Percentiles rank a stretch among this genome's conserved stretches.
Evolutionary conservation across 2,329 filamentous ascomycete species (phyloP).

Genomic region (Endothia cerciana): DNA sequence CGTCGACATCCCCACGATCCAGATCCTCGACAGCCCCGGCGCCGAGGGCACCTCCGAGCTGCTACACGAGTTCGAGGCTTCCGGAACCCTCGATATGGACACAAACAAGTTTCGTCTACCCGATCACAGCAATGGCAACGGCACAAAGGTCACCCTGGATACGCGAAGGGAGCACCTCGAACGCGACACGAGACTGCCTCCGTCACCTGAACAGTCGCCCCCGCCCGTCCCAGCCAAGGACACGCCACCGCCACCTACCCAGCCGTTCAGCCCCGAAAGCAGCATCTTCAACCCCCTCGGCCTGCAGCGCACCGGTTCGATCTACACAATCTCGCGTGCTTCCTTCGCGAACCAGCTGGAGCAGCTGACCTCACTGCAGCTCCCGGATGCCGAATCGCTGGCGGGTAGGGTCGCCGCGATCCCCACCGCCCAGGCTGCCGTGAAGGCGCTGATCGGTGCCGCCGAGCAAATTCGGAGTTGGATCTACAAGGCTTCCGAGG

Average conservation of each 20-base stretch:
- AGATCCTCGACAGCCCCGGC: conserved; percentile 36
- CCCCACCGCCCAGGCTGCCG: conserved; percentile 80
- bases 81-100: conserved; percentile 65
- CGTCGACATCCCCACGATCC: conserved; percentile 32
- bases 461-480: conserved; percentile 92
- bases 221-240: conserved; percentile 52
- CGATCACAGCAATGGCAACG: conserved; percentile 70
- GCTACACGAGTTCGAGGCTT: conserved; percentile 56
- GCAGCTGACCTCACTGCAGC: conserved; percentile 85
- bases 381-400: conserved; percentile 83
- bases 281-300: conserved; percentile 71
- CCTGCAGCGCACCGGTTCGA: conserved; percentile 75
- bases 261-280: conserved; percentile 51
- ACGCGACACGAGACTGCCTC: conserved; percentile 47
- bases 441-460: conserved; percentile 80
- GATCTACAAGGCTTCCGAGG: conserved; percentile 90
- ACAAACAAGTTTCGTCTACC: conserved; percentile 75
- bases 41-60: conserved; percentile 40
- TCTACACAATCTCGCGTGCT: conserved; percentile 89
- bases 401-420: conserved; percentile 84
- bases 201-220: conserved; percentile 45
- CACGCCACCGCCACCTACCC: conserved; percentile 46
- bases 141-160: conserved; percentile 64
- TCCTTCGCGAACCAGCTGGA: conserved; percentile 94
- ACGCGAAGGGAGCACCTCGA: conserved; percentile 63